Conservation (phyloP, 345 rosid genomes). For the Hibiscus tridactylites region DNA sequence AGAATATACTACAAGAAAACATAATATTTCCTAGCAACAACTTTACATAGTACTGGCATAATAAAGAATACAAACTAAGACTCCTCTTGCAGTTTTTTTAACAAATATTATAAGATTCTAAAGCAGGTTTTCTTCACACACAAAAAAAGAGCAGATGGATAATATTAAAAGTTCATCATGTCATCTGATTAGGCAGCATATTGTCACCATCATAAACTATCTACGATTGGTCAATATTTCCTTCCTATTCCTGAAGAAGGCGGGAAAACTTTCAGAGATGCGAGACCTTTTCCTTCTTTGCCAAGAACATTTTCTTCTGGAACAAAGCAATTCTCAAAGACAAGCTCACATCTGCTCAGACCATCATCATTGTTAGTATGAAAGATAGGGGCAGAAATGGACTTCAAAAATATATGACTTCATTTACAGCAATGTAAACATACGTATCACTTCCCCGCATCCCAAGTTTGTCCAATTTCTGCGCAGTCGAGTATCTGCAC, state of each 20-base stretch:
- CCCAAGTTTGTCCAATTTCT: constrained; percentile 92
- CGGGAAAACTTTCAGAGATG: constrained; percentile 16
- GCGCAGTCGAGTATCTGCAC: constrained; percentile 90
- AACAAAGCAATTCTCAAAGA: constrained; percentile 83
- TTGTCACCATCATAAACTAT: background rate
- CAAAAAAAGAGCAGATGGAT: background rate
- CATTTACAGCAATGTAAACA: constrained; percentile 16
- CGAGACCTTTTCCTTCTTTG: constrained; percentile 83
- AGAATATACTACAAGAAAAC: constrained; percentile 5
- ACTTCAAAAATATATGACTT: constrained; percentile 11
- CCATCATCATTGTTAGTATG: constrained; percentile 22
- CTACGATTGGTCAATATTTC: background rate
- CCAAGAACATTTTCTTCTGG: constrained; percentile 86
- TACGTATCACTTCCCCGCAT: constrained; percentile 99
- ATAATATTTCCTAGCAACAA: background rate
- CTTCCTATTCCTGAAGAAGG: constrained; percentile 1
- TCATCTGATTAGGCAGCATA: background rate
- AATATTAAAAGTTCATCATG: background rate
- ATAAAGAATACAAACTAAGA: background rate
- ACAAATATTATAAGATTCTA: background rate
- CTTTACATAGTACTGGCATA: background rate
- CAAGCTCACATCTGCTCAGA: constrained; percentile 82
- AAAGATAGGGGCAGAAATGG: constrained; percentile 5
- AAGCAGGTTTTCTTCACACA: background rate
- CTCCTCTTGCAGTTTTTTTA: background rate